A percentile compares a stretch with the other conserved stretches of the same genome.
Conservation (phyloP, 1,284 basidiomycete genomes). For the Puccinia sorghi region DNA sequence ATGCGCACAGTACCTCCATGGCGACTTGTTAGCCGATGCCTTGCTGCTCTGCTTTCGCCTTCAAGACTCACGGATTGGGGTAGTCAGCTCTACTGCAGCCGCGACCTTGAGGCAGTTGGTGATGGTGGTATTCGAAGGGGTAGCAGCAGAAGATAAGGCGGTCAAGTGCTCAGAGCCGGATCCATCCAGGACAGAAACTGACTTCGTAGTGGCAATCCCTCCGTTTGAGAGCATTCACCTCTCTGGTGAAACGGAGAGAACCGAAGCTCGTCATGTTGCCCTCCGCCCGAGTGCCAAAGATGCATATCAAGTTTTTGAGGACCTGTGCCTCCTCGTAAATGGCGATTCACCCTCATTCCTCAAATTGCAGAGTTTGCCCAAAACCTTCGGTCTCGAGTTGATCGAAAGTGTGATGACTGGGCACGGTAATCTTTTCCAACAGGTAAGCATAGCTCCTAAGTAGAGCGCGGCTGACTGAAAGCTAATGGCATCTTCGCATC, state of each 20-base stretch:
- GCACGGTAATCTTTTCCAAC: constrained; percentile 81
- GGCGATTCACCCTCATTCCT: constrained; percentile 77
- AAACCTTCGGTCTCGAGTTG: constrained; percentile 91
- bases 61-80: constrained; percentile 90
- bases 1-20: constrained; percentile 73
- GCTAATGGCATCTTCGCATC: constrained; percentile 40
- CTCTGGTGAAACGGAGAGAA: constrained; percentile 35
- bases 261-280: constrained; percentile 57
- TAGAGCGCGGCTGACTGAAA: not conserved
- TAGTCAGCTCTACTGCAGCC: constrained; percentile 94
- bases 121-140: constrained; percentile 97
- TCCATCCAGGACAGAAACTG: constrained; percentile 22
- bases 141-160: constrained; percentile 71
- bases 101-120: constrained; percentile 93
- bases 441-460: constrained; percentile 62
- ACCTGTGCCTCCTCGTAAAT: constrained; percentile 76
- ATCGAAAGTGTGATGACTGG: constrained; percentile 96
- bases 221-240: constrained; percentile 48
- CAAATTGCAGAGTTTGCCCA: constrained; percentile 78
- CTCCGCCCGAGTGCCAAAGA: constrained; percentile 81
- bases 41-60: constrained; percentile 88
- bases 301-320: constrained; percentile 83
- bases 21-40: constrained; percentile 74
- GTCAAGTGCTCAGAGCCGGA: constrained; percentile 55
- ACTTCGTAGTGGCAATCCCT: constrained; percentile 49